Percentiles rank a stretch among this genome's conserved stretches.
Conservation (phyloP, 768 basidiomycete species). For the Omphalotus guepiniiformis region DNA sequence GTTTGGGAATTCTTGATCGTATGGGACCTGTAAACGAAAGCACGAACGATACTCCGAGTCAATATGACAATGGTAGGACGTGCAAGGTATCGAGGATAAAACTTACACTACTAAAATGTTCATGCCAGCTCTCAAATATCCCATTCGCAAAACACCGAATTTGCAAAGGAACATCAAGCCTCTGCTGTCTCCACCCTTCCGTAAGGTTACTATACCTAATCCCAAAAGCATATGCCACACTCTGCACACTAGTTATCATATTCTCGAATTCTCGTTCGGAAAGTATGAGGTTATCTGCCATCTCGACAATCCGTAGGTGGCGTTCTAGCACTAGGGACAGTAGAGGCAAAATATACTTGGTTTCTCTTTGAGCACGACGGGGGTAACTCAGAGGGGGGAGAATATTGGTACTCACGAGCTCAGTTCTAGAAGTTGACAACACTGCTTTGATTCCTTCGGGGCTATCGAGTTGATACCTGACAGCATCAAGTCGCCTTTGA, state of each 20-base stretch:
- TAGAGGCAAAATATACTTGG: constrained; percentile 13
- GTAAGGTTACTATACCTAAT: constrained; percentile 12
- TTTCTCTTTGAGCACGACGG: no score
- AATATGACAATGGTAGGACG: neutral
- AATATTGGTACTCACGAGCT: constrained; percentile 10
- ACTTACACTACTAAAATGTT: constrained; percentile 6
- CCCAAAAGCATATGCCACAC: constrained; percentile 12
- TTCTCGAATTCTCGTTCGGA: constrained; percentile 14
- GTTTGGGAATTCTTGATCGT: neutral
- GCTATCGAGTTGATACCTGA: constrained; percentile 11
- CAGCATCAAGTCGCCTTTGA: constrained; percentile 3
- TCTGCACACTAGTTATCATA: constrained; percentile 12
- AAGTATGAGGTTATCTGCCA: constrained; percentile 11
- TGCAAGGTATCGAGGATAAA: neutral
- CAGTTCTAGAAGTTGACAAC: constrained; percentile 10
- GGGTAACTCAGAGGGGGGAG: neutral
- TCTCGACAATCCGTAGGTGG: constrained; percentile 14
- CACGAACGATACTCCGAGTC: neutral
- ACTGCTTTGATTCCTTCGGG: constrained; percentile 14
- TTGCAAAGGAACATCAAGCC: constrained; percentile 10
- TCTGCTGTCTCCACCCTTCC: constrained; percentile 16
- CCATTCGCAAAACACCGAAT: constrained; percentile 14
- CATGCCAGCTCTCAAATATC: constrained; percentile 16
- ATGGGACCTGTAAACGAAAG: neutral
- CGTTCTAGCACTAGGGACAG: constrained; percentile 13